These are phyloP conservation scores for Lumnitzera racemosa DNA, from an alignment of 345 rosid genomes.

Conservation along the genomic window DNA sequence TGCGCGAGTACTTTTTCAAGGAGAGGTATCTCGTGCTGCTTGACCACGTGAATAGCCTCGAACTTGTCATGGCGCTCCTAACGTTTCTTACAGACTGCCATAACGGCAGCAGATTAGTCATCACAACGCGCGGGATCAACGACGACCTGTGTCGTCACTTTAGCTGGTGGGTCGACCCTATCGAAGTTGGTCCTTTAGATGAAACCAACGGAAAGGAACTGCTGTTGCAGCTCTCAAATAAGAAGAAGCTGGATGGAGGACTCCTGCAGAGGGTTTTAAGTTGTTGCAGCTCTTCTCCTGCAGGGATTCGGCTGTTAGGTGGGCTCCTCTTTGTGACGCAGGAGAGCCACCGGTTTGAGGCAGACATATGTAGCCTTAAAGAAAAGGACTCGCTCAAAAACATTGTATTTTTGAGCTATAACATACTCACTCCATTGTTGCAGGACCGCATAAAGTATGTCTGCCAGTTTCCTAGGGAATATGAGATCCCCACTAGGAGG, in stretches of 20 bases:
- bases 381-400: neutral
- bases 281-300: neutral
- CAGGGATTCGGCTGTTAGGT: neutral
- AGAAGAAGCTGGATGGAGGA: too few relatives aligned
- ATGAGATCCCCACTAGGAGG: constrained; percentile 22
- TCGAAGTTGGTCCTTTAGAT: too few relatives aligned
- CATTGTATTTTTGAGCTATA: neutral
- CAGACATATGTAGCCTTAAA: neutral
- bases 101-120: neutral
- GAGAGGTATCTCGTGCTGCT: constrained; percentile 12
- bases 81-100: neutral
- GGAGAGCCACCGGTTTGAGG: too few relatives aligned
- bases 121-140: neutral
- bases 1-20: neutral
- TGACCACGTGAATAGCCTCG: neutral
- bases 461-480: constrained; percentile 24
- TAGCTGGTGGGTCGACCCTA: too few relatives aligned
- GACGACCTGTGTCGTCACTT: too few relatives aligned
- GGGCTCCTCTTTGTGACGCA: neutral
- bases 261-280: neutral
- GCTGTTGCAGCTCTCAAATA: neutral
- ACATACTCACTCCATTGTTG: neutral
- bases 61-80: neutral
- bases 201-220: neutral
- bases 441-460: constrained; percentile 21